Evolutionary conservation across 1,284 basidiomycete species (phyloP), one percentile per base, ranked within the genome.

Genomic region (Ceratobasidium sp.): DNA sequence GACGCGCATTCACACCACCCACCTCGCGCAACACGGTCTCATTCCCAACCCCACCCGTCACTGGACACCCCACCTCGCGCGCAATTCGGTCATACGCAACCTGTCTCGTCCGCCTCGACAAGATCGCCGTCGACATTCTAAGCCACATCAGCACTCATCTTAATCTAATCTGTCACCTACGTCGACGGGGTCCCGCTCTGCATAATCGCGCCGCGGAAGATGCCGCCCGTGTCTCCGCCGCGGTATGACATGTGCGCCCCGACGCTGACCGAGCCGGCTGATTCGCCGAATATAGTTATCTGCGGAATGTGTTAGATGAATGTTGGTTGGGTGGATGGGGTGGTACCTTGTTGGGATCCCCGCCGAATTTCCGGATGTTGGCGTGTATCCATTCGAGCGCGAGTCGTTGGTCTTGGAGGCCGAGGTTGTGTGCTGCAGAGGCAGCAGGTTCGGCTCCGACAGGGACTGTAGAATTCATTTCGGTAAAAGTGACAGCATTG

Each of bases 311-410:
- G 20, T 17, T 42, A 42, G 20, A 12, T 5, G n/a, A 25, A 50
- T 22, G 27, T 32, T 54, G 31, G 20, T 22, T 31, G 12, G 29
- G 20, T 53, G 43, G 29, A 12, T 53, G 57, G 20, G 20, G 27
- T 27, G 27, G 40, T 1, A 77, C 78, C 72, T 79, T 78, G 38
- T 72, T 69, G 8, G 75, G 74, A 72, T 83, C 78, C n/a, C 84
- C 84, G 1, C 83, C 83, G 68, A 83, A 84, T 0, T 75, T 74
- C 35, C 74, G 73, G 58, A 84, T 81, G 71, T 83, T 78, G 62
- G 78, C 58, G 38, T 80, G 78, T 0, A 84, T 78, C 83, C 83
- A 85, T 70, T 81, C 74, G 10, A 85, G 75, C 0, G 78, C 81
- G 22, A 79, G 75, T 2, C 78, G 75, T 68, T 83, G 80, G 73